phyloP scores from a whole-genome alignment of 2,329 filamentous ascomycete species.

The Ophiosphaerella narmari region DNA sequence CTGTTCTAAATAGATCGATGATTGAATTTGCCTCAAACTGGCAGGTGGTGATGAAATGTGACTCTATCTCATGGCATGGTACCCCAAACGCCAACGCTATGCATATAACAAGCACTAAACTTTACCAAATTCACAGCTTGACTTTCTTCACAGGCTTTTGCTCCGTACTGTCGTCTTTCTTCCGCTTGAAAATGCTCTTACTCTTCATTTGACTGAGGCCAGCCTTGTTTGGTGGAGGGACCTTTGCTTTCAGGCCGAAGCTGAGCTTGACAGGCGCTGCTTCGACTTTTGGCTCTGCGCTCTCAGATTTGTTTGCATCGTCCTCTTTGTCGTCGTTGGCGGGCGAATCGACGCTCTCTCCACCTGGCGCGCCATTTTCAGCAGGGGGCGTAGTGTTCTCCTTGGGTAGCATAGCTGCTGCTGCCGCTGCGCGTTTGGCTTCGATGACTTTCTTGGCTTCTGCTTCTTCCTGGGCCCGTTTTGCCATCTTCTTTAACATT shows the following conservation, averaged over 20 bases:
- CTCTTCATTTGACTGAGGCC: conserved; percentile 42
- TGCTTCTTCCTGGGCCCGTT: conserved; percentile 68
- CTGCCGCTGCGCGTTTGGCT: conserved; percentile 52
- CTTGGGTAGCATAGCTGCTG: conserved; percentile 36
- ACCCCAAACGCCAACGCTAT: conserved; percentile 26
- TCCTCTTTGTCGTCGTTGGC: conserved; percentile 83
- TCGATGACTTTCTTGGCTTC: conserved; percentile 43
- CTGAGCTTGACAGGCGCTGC: conserved; percentile 38
- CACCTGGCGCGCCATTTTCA: conserved; percentile 33
- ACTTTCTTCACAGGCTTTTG: conserved; percentile 42
- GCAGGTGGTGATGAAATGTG: too few species aligned
- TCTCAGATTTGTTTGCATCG: conserved; percentile 65
- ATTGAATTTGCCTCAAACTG: too few species aligned
- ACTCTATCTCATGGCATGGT: not conserved
- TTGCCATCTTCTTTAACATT: conserved; percentile 82
- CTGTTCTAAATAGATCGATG: too few species aligned
- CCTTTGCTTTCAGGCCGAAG: conserved; percentile 40
- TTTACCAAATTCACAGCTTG: conserved; percentile 27
- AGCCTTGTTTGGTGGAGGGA: conserved; percentile 29
- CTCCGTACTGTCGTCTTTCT: conserved; percentile 30
- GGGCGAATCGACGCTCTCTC: conserved; percentile 52
- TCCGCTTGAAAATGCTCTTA: conserved; percentile 45
- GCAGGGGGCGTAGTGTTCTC: conserved; percentile 41
- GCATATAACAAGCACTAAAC: conserved; percentile 2
- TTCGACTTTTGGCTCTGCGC: conserved; percentile 39